phyloP scores from a whole-genome alignment of 1,139 yeast genomes.

The Candida buenavistaensis region DNA sequence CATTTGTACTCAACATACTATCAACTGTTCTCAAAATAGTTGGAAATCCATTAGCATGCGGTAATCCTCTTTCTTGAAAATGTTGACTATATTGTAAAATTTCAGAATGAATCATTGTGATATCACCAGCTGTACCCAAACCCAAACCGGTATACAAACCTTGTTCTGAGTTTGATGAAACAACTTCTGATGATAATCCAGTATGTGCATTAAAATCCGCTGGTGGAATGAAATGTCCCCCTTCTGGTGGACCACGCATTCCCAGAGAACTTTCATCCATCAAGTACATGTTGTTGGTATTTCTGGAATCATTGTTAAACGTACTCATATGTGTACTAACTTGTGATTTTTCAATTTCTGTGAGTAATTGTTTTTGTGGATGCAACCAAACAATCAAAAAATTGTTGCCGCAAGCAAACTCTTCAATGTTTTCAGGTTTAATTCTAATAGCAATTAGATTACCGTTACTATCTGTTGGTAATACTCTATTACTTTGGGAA shows the following conservation, averaged over 20 bases:
- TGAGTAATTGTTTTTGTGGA: slow-evolving; percentile 29
- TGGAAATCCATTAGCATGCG: slow-evolving; percentile 11
- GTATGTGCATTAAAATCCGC: slow-evolving; percentile 9
- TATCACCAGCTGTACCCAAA: slow-evolving; percentile 44
- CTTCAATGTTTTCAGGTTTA: slow-evolving; percentile 25
- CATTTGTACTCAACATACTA: slow-evolving; percentile 8
- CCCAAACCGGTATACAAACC: slow-evolving; percentile 26
- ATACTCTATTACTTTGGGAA: slow-evolving; percentile 8
- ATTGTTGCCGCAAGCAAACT: slow-evolving; percentile 32
- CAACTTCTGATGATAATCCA: slow-evolving; percentile 14
- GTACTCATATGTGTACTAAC: slow-evolving; percentile 14
- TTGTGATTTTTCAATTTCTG: slow-evolving; percentile 14
- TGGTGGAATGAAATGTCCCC: slow-evolving; percentile 12
- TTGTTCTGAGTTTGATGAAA: slow-evolving; percentile 13
- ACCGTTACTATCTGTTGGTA: slow-evolving; percentile 6
- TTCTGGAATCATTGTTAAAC: slow-evolving; percentile 12
- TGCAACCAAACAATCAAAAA: slow-evolving; percentile 36
- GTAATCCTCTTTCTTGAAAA: slow-evolving; percentile 14
- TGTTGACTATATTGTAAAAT: slow-evolving; percentile 17
- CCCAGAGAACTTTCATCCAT: slow-evolving; percentile 6
- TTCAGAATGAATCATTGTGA: slow-evolving; percentile 44
- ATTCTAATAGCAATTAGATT: slow-evolving; percentile 10
- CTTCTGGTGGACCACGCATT: slow-evolving; percentile 3
- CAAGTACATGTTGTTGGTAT: slow-evolving; percentile 9
- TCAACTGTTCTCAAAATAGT: slow-evolving; percentile 9